These are phyloP conservation scores for Ophiocordyceps sinensis DNA, from an alignment of 2,329 filamentous ascomycete species.

Conservation along the genomic window DNA sequence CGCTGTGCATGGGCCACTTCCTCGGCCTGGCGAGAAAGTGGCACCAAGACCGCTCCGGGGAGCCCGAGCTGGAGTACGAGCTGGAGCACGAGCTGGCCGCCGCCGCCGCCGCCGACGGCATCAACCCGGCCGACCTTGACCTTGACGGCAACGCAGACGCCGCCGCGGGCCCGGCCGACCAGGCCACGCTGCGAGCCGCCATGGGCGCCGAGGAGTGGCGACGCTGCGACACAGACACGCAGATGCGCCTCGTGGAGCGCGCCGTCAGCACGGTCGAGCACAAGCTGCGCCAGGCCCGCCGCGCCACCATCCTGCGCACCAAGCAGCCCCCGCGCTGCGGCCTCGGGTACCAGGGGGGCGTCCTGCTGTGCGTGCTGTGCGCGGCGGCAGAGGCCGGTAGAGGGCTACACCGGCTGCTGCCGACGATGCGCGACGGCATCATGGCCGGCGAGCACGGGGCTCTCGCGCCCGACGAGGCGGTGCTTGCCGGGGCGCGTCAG, in stretches of 20 bases:
- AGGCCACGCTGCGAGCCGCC: not conserved
- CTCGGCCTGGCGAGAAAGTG: slow-evolving; percentile 1
- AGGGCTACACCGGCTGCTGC: not conserved
- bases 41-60: not conserved
- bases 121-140: not conserved
- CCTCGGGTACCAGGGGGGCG: not conserved
- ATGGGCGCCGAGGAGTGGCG: not conserved
- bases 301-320: not conserved
- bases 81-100: not conserved
- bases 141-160: not conserved
- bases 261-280: not conserved
- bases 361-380: not conserved
- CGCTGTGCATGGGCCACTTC: slow-evolving; percentile 1
- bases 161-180: too few species aligned
- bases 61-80: not conserved
- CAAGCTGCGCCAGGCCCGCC: not conserved
- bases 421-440: not conserved
- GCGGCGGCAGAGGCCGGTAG: not conserved
- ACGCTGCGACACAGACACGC: not conserved
- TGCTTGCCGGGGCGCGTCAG: not conserved
- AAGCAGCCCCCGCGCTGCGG: not conserved
- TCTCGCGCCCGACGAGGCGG: not conserved
- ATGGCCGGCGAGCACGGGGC: not conserved
- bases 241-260: not conserved
- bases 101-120: too few species aligned